Conservation (phyloP, 208 protist species). For the Wallacemonas sp. region DNA sequence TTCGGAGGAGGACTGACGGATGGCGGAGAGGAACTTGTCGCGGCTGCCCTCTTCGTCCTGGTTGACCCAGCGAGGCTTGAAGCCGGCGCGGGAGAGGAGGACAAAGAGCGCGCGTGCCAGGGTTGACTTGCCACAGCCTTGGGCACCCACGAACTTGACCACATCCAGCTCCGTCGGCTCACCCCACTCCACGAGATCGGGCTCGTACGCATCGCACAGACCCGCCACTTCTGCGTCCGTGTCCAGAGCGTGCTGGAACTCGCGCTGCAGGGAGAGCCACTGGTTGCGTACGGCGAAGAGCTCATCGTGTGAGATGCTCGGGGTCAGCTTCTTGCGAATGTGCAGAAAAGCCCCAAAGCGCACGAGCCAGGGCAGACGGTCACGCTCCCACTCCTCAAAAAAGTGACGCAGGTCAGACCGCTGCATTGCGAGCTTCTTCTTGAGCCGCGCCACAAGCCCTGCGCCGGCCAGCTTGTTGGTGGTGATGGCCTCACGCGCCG, state of each 20-base stretch:
- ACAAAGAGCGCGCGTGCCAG: constrained; percentile 46
- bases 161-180: constrained; percentile 35
- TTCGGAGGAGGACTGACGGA: constrained; percentile 22
- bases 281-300: constrained; percentile 27
- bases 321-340: constrained; percentile 27
- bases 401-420: constrained; percentile 31
- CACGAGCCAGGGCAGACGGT: constrained; percentile 46
- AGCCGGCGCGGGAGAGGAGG: constrained; percentile 31
- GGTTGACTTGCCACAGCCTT: constrained; percentile 72
- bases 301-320: constrained; percentile 20
- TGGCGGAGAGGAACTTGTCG: constrained; percentile 37
- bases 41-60: constrained; percentile 62
- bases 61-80: constrained; percentile 58
- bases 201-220: constrained; percentile 31
- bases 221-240: constrained; percentile 25
- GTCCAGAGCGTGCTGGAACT: constrained; percentile 26
- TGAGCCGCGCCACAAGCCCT: constrained; percentile 23
- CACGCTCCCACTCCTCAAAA: constrained; percentile 49
- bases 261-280: constrained; percentile 38
- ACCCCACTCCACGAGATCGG: constrained; percentile 24
- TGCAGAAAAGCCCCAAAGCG: constrained; percentile 56
- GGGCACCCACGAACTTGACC: constrained; percentile 59
- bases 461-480: constrained; percentile 40
- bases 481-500: constrained; percentile 54
- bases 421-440: constrained; percentile 42